Conservation (phyloP, 2,329 filamentous ascomycete genomes). For the Fusarium torulosum region DNA sequence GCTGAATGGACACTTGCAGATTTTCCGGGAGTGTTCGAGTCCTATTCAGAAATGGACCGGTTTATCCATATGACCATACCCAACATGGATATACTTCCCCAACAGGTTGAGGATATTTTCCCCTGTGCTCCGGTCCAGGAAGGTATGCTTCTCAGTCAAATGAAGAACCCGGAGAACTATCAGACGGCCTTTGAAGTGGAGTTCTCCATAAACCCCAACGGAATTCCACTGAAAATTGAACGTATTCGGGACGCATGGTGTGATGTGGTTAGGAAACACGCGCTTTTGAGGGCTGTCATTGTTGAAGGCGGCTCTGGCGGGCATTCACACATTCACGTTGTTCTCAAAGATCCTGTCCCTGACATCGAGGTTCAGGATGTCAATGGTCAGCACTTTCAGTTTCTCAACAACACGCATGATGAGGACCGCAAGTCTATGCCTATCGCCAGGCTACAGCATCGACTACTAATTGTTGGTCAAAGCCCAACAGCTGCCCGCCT, state of each 20-base stretch:
- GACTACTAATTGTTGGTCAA: background rate
- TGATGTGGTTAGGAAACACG: background rate
- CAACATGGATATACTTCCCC: background rate
- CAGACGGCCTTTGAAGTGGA: background rate
- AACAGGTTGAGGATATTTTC: background rate
- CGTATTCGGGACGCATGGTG: background rate
- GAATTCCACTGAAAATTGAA: background rate
- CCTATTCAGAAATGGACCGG: background rate
- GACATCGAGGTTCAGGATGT: background rate
- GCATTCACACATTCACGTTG: background rate
- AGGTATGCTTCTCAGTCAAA: background rate
- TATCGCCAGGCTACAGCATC: background rate
- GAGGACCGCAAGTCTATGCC: background rate
- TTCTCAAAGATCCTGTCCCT: background rate
- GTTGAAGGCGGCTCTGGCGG: background rate
- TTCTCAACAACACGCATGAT: background rate
- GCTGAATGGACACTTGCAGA: background rate
- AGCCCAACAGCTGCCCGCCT: background rate
- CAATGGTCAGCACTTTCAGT: background rate
- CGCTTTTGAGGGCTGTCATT: background rate
- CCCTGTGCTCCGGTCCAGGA: background rate
- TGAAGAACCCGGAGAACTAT: background rate
- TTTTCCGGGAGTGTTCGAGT: background rate
- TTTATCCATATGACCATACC: background rate
- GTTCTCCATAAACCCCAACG: background rate